Percentiles rank a stretch among this genome's conserved stretches.
phyloP scores from a whole-genome alignment of 805 yeast species.

The Candida corydali region DNA sequence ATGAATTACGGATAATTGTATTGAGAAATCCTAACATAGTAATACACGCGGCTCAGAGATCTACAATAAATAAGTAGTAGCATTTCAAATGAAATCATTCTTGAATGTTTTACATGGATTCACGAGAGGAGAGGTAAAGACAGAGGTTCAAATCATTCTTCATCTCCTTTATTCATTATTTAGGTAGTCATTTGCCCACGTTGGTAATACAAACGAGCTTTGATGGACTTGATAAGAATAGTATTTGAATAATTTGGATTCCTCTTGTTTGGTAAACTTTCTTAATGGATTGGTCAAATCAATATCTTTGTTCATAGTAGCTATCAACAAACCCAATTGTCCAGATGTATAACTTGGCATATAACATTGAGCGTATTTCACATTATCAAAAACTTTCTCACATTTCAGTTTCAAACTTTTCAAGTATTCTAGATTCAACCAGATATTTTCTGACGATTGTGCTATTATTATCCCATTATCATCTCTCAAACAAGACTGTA shows the following conservation, averaged over 20 bases:
- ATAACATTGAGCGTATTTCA: slow-evolving; percentile 69
- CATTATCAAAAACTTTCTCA: slow-evolving; percentile 53
- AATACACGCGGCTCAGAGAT: no score
- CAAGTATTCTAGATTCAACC: slow-evolving; percentile 62
- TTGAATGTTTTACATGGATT: no score
- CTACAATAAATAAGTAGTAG: no score
- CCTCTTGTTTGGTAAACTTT: slow-evolving; percentile 38
- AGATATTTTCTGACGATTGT: slow-evolving; percentile 73
- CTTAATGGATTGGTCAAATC: slow-evolving; percentile 53
- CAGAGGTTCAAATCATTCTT: no score
- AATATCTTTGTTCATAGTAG: slow-evolving; percentile 50
- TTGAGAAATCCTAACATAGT: no score
- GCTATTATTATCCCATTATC: slow-evolving; percentile 69
- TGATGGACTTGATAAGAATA: slow-evolving; percentile 64
- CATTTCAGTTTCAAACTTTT: slow-evolving; percentile 46
- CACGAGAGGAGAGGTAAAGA: no score
- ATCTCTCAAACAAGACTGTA: slow-evolving; percentile 55
- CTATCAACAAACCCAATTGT: slow-evolving; percentile 74
- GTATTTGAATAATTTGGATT: slow-evolving; percentile 52
- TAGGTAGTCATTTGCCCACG: slow-evolving; percentile 57
- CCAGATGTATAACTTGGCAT: slow-evolving; percentile 90
- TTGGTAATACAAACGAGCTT: slow-evolving; percentile 74
- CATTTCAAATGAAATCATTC: no score
- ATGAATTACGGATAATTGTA: no score
- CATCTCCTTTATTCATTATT: background rate